phyloP scores from a whole-genome alignment of 164 flowering plant genomes.

The Umbilicus rupestris region DNA sequence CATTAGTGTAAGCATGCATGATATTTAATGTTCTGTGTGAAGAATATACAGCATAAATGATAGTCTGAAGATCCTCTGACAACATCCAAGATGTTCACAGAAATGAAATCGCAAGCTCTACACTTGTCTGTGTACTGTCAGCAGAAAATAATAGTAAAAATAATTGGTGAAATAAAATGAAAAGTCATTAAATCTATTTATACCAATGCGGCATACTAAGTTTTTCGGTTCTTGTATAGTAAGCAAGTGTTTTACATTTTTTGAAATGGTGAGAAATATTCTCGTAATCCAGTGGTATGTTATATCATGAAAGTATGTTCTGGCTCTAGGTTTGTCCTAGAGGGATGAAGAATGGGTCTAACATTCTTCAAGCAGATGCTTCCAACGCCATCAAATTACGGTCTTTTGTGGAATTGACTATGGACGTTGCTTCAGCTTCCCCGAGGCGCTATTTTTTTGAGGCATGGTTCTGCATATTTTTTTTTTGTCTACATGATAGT shows the following conservation, averaged over 20 bases:
- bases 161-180: too few relatives aligned
- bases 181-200: not conserved
- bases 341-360: slow-evolving; percentile 17
- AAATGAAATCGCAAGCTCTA: too few relatives aligned
- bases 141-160: too few relatives aligned
- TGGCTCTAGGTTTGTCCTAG: slow-evolving; percentile 53
- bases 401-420: slow-evolving; percentile 65
- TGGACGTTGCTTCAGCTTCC: slow-evolving; percentile 97
- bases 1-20: slow-evolving; percentile 48
- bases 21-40: not conserved
- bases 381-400: slow-evolving; percentile 44
- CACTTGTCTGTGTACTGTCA: too few relatives aligned
- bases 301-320: not conserved
- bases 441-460: slow-evolving; percentile 95
- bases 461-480: slow-evolving; percentile 53
- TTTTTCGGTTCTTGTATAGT: not conserved
- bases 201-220: not conserved
- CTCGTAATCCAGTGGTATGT: not conserved
- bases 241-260: not conserved
- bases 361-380: slow-evolving; percentile 11
- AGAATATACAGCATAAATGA: not conserved
- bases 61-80: too few relatives aligned
- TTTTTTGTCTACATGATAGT: slow-evolving; percentile 8
- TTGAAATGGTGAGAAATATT: not conserved
- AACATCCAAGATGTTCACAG: too few relatives aligned